Conservation (phyloP, 495 filamentous ascomycete genomes). For the Achaetomiella virescens region DNA sequence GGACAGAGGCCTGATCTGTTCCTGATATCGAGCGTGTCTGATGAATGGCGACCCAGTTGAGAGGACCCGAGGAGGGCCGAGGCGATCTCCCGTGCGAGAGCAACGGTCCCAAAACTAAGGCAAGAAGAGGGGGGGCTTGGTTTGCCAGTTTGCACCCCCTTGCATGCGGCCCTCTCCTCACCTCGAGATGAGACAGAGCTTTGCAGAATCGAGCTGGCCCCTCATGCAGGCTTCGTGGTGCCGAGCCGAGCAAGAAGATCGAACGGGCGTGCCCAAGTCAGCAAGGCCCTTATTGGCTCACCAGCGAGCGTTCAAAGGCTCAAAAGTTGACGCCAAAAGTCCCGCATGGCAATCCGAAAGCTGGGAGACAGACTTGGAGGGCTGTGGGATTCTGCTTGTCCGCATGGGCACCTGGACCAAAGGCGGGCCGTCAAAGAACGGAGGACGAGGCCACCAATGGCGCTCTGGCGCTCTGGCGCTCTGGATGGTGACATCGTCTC, state of each 20-base stretch:
- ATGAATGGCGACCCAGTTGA: too few species aligned
- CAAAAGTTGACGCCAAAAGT: not conserved
- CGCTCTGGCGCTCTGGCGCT: not conserved
- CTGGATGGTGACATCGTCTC: not conserved
- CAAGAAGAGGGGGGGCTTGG: too few species aligned
- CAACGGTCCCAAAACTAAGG: too few species aligned
- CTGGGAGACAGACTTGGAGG: not conserved
- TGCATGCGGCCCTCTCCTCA: too few species aligned
- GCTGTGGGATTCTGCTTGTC: slow-evolving; percentile 1
- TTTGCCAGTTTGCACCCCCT: too few species aligned
- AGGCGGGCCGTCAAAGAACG: too few species aligned
- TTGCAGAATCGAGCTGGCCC: not conserved
- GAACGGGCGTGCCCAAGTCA: slow-evolving; percentile 4
- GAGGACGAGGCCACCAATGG: slow-evolving; percentile 21
- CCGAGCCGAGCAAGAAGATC: not conserved
- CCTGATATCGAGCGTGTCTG: too few species aligned
- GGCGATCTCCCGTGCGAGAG: too few species aligned
- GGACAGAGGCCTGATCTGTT: too few species aligned
- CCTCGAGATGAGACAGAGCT: too few species aligned
- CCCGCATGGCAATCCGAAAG: not conserved
- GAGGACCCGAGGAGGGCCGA: too few species aligned
- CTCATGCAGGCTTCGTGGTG: slow-evolving; percentile 8
- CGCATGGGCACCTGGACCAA: too few species aligned
- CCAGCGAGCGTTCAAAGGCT: not conserved
- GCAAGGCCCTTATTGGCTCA: slow-evolving; percentile 15